Conservation (phyloP, 306 rosid genomes). For the Astragalus membranaceus region DNA sequence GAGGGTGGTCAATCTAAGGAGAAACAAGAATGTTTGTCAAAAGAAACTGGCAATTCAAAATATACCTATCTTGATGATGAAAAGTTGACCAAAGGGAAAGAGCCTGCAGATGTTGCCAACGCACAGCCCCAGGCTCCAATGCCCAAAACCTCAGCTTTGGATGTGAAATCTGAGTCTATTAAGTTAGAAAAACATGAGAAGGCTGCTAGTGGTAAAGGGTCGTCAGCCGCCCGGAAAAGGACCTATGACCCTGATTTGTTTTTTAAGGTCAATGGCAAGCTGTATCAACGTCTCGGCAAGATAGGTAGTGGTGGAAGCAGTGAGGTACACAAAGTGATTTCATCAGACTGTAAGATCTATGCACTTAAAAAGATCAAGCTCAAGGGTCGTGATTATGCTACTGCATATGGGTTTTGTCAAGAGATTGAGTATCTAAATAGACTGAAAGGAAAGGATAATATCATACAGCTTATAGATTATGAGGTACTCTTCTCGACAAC, state of each 20-base stretch:
- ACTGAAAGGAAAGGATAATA: constrained; percentile 78
- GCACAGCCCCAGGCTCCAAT: constrained; percentile 33
- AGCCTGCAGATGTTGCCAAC: constrained; percentile 32
- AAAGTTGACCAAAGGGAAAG: constrained; percentile 34
- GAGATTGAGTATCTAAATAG: constrained; percentile 87
- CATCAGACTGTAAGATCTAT: constrained; percentile 83
- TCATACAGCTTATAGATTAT: constrained; percentile 86
- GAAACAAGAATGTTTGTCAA: constrained; percentile 29
- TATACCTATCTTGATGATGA: constrained; percentile 29
- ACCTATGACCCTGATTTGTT: constrained; percentile 83
- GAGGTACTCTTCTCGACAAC: constrained; percentile 52
- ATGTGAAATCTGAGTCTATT: constrained; percentile 47
- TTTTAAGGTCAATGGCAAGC: constrained; percentile 91
- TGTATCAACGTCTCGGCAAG: constrained; percentile 97
- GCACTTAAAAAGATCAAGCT: constrained; percentile 90
- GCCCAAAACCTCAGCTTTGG: constrained; percentile 24
- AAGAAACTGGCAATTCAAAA: constrained; percentile 33
- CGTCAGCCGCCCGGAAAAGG: constrained; percentile 58
- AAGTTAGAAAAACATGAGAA: constrained; percentile 61
- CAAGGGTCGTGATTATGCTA: constrained; percentile 92
- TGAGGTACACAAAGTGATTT: constrained; percentile 98
- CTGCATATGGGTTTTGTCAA: constrained; percentile 97
- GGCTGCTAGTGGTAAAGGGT: constrained; percentile 43
- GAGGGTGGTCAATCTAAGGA: constrained; percentile 36
- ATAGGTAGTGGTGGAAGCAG: constrained; percentile 99